Evolutionary conservation across 345 rosid genomes (phyloP).

Genomic region (Eucalyptus regnans): DNA sequence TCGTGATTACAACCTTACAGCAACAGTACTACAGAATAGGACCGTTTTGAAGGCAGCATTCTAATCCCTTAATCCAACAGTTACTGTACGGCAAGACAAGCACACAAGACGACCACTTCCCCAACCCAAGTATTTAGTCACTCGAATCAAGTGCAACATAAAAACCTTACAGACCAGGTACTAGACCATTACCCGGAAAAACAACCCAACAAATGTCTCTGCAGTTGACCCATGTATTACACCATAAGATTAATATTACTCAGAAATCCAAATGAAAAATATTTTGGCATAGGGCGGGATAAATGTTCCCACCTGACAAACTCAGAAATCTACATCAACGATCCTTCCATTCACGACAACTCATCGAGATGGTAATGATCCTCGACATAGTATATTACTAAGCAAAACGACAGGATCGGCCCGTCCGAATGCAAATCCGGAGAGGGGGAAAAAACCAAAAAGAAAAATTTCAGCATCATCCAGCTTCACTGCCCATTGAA

Average conservation of each 20-base stretch:
- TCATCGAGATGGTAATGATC: neutral
- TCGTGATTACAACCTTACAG: neutral
- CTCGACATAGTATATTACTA: neutral
- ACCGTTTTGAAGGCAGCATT: neutral
- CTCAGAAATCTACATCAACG: neutral
- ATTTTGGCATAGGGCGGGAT: neutral
- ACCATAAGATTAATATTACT: neutral
- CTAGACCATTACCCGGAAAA: neutral
- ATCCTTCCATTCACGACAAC: neutral
- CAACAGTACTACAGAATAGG: neutral
- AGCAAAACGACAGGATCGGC: neutral
- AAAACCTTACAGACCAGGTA: neutral
- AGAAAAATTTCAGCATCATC: neutral
- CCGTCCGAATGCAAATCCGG: neutral
- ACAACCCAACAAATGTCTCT: neutral
- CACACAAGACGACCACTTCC: neutral
- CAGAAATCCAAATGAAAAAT: neutral
- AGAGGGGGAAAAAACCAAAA: neutral
- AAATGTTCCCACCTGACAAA: too few species aligned
- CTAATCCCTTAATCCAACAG: neutral
- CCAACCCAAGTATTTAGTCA: neutral
- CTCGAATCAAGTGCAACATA: neutral
- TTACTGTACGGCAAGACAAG: neutral
- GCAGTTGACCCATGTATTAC: neutral
- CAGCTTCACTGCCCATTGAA: neutral